A percentile compares a stretch with the other conserved stretches of the same genome.
Conservation (phyloP, 1,284 basidiomycete species). For the Gomphus bonarii region DNA sequence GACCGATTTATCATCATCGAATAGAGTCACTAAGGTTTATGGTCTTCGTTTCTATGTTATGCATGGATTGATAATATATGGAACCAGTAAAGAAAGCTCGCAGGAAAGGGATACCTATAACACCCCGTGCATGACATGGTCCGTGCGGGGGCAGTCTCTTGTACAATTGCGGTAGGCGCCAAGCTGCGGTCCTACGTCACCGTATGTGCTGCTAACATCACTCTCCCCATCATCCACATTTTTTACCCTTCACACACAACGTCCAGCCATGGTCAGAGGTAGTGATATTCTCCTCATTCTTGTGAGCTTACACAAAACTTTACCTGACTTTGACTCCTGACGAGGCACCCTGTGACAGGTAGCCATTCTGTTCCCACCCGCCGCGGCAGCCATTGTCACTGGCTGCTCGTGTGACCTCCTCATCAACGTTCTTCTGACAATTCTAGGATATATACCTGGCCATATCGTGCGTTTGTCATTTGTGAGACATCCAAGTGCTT, state of each 20-base stretch:
- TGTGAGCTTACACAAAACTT: neutral
- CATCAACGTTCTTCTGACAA: conserved; percentile 69
- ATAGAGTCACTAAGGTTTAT: no score
- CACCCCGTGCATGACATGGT: no score
- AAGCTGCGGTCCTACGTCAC: no score
- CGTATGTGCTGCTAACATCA: no score
- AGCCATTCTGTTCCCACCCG: conserved; percentile 68
- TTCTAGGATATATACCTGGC: conserved; percentile 68
- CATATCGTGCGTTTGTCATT: conserved; percentile 36
- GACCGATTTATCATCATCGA: no score
- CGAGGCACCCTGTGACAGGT: conserved; percentile 34
- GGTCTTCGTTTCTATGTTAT: no score
- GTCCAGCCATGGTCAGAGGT: neutral
- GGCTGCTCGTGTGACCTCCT: conserved; percentile 73
- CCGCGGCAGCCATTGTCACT: conserved; percentile 62
- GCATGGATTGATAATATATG: no score
- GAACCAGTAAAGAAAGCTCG: no score
- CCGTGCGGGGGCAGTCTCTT: neutral
- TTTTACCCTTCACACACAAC: neutral
- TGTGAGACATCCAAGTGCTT: neutral
- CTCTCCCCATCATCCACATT: neutral
- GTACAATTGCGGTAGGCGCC: no score
- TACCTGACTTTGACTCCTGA: conserved; percentile 16
- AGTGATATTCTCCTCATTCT: conserved; percentile 6
- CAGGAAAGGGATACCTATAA: no score